Conservation (phyloP, 495 filamentous ascomycete species). For the Physcia stellaris region DNA sequence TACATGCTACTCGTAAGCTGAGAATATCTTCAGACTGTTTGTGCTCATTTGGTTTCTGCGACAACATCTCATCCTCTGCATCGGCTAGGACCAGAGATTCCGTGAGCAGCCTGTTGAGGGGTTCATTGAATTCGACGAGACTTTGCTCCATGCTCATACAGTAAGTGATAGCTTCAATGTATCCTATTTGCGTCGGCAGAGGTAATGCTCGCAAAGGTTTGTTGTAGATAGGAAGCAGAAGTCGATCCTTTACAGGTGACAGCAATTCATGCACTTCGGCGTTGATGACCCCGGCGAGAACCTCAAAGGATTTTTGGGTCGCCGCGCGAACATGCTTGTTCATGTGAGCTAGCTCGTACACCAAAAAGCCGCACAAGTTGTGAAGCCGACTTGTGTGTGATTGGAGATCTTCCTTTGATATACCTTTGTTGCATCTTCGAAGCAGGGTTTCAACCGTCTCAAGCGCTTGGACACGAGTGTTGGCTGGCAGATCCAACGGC, state of each 20-base stretch:
- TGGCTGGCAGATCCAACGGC: constrained; percentile 78
- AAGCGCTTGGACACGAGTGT: constrained; percentile 67
- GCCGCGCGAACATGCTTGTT: constrained; percentile 85
- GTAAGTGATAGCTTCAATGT: constrained; percentile 93
- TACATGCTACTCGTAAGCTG: constrained; percentile 82
- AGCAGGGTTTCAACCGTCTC: constrained; percentile 68
- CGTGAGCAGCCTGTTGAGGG: constrained; percentile 75
- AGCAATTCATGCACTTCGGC: constrained; percentile 76
- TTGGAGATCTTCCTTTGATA: constrained; percentile 61
- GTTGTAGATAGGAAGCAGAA: constrained; percentile 77
- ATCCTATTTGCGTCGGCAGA: constrained; percentile 88
- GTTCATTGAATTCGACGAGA: constrained; percentile 80
- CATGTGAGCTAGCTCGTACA: constrained; percentile 80
- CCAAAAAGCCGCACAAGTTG: constrained; percentile 68
- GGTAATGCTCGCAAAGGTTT: constrained; percentile 89
- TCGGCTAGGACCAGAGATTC: constrained; percentile 89
- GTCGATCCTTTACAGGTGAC: constrained; percentile 69
- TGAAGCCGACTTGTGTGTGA: constrained; percentile 51
- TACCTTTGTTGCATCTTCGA: constrained; percentile 55
- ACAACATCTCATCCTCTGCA: constrained; percentile 78
- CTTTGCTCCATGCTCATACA: constrained; percentile 75
- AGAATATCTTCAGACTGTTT: constrained; percentile 83
- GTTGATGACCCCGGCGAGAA: constrained; percentile 60
- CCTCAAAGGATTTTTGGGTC: constrained; percentile 64
- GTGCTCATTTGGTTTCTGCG: constrained; percentile 74